phyloP scores from a whole-genome alignment of 768 basidiomycete species.

The Mycena latifolia region DNA sequence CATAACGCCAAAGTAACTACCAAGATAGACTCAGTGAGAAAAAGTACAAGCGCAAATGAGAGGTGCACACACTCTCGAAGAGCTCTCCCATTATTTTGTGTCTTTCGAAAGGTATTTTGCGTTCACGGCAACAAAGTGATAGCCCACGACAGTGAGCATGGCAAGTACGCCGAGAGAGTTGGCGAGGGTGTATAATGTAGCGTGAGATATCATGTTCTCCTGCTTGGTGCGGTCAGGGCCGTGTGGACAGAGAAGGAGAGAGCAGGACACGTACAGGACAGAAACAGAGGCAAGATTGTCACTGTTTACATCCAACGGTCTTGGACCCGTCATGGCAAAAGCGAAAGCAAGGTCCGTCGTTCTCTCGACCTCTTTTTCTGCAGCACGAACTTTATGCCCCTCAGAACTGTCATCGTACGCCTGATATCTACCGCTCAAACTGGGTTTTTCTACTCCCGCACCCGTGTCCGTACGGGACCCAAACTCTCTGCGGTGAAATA shows the following conservation, averaged over 20 bases:
- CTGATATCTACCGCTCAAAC: conserved; percentile 93
- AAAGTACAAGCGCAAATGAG: neutral
- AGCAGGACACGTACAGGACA: conserved; percentile 35
- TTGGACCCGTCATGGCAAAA: conserved; percentile 65
- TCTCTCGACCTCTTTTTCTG: neutral
- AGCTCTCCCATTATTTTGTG: conserved; percentile 7
- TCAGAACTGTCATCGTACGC: conserved; percentile 88
- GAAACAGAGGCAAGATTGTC: conserved; percentile 33
- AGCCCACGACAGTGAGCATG: conserved; percentile 89
- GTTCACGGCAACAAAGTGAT: conserved; percentile 93
- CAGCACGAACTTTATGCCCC: too few relatives aligned
- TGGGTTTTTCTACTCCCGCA: conserved; percentile 91
- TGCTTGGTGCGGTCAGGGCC: conserved; percentile 7
- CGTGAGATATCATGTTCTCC: conserved; percentile 79
- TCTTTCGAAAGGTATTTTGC: conserved; percentile 47
- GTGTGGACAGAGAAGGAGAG: neutral
- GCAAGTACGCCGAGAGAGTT: conserved; percentile 87
- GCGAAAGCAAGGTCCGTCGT: conserved; percentile 67
- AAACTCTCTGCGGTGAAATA: conserved; percentile 93
- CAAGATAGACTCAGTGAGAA: neutral
- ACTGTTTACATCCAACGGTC: conserved; percentile 28
- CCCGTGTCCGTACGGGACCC: conserved; percentile 79
- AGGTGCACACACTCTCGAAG: conserved; percentile 12
- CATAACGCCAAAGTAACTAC: neutral
- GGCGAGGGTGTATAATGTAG: conserved; percentile 84